Percentiles rank a stretch among this genome's conserved stretches.
Conservation (phyloP, 192 early-diverging fungal genomes). For the Backusella morwellensis region DNA sequence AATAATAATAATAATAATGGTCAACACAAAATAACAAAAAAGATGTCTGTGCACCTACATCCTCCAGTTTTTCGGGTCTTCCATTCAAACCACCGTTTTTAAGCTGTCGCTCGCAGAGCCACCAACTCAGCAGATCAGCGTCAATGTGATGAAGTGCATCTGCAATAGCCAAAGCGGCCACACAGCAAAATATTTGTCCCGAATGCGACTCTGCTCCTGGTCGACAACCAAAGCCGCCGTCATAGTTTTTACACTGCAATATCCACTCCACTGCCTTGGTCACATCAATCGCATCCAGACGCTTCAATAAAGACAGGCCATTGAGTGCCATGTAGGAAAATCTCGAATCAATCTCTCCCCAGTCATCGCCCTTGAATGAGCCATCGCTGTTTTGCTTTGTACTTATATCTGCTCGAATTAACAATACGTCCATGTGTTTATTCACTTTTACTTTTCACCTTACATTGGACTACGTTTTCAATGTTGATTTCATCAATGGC, state of each 20-base stretch:
- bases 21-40: too few species aligned
- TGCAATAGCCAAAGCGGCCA: constrained; percentile 86
- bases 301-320: constrained; percentile 71
- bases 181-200: constrained; percentile 88
- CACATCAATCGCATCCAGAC: constrained; percentile 65
- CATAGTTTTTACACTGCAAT: constrained; percentile 84
- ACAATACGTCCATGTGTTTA: neutral
- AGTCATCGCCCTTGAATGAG: constrained; percentile 87
- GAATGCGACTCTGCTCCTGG: constrained; percentile 93
- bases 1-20: neutral
- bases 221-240: constrained; percentile 91
- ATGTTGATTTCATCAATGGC: constrained; percentile 75
- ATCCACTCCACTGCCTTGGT: constrained; percentile 70
- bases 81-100: constrained; percentile 93
- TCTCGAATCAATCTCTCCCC: constrained; percentile 93
- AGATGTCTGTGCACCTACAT: constrained; percentile 52
- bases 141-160: constrained; percentile 77
- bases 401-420: constrained; percentile 52
- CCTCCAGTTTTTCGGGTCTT: constrained; percentile 93
- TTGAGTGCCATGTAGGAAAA: constrained; percentile 88
- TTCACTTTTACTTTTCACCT: neutral
- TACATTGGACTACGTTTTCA: constrained; percentile 68
- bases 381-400: constrained; percentile 64
- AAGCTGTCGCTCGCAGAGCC: constrained; percentile 94
- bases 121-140: constrained; percentile 81